Base-by-base conservation (phyloP, 805 yeast genomes). In the Isabelozyma heimii region DNA sequence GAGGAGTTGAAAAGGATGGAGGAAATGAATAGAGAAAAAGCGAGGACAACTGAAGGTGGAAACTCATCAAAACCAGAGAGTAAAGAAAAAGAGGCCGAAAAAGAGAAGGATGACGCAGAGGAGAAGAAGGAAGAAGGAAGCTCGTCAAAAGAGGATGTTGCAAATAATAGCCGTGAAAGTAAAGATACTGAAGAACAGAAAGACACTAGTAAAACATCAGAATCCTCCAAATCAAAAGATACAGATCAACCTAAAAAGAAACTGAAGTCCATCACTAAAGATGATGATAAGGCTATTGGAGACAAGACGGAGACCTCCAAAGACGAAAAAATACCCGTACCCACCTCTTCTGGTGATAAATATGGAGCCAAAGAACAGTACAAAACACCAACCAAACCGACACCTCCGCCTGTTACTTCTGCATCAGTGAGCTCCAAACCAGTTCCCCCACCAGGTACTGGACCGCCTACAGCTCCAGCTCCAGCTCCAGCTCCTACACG, bases 21-120 rank as follows among this genome's bases (percentile, higher is more conserved):
- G 35, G 35, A 30, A 41, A 47, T 37, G 47, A 35, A 47, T 48
- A 48, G 53, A 44, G 43, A 43, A 50, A 26, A 51, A 46, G 40
- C 37, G 16, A 14, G 47, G 27, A 13, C 24, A 48, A 37, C 37
- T 16, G 42, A 48, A 56, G 44, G 63, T 58, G 48, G 61, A 62
- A 50, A 56, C 56, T 44, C 55, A 52, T 47, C 60, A 8, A 50
- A 52, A 27, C 43, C 33, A 28, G 28, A 42, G 17, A 45, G 46
- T 12, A 46, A 33, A n/a, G 55, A 50, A 16, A 53, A 51, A 12
- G 54, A 55, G 27, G 53, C 47, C 4, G 55, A 39, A 51, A 58
- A 41, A 61, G 27, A 42, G 16, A 52, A 47, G 56, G 48, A 51
- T 28, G 52, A 53, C 27, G 47, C 48, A 26, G 52, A 49, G 16